phyloP scores from a whole-genome alignment of 345 rosid species.

The Clausena lansium region DNA sequence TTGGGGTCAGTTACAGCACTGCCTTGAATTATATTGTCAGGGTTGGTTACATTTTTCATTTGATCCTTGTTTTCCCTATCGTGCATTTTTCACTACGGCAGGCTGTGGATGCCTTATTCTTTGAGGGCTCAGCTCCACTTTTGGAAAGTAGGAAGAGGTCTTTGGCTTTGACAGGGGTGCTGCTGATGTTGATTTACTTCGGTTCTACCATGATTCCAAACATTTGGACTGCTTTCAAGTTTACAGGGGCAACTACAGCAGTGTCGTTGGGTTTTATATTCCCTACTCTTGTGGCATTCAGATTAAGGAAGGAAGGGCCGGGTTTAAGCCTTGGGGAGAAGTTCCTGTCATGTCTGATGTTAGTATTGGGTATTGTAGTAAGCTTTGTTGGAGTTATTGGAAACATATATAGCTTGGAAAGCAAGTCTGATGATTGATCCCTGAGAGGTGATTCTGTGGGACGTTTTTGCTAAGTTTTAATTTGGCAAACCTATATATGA shows the following conservation, averaged over 20 bases:
- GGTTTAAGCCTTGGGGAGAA: conserved; percentile 49
- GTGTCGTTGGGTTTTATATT: conserved; percentile 91
- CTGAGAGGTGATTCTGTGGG: not conserved
- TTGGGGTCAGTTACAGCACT: conserved; percentile 76
- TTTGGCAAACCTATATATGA: not conserved
- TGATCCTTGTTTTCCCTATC: conserved; percentile 95
- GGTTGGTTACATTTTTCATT: conserved; percentile 85
- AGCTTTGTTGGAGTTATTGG: conserved; percentile 73
- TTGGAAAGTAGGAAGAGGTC: conserved; percentile 78
- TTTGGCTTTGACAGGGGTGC: conserved; percentile 55
- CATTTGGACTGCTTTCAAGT: conserved; percentile 97
- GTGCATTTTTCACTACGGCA: conserved; percentile 92
- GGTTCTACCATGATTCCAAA: conserved; percentile 93
- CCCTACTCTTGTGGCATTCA: conserved; percentile 79
- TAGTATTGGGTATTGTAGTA: conserved; percentile 65
- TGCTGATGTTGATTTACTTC: conserved; percentile 58
- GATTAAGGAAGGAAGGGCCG: conserved; percentile 48
- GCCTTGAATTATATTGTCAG: conserved; percentile 82
- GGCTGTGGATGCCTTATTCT: conserved; percentile 69
- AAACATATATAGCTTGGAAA: conserved; percentile 61
- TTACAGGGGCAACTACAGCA: conserved; percentile 98
- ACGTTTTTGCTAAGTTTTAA: not conserved
- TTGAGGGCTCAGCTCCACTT: conserved; percentile 71
- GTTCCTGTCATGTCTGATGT: conserved; percentile 65
- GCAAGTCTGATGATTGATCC: conserved; percentile 34